These are phyloP conservation scores for Dalbergia oliveri DNA, from an alignment of 306 rosid species.

Conservation along the genomic window DNA sequence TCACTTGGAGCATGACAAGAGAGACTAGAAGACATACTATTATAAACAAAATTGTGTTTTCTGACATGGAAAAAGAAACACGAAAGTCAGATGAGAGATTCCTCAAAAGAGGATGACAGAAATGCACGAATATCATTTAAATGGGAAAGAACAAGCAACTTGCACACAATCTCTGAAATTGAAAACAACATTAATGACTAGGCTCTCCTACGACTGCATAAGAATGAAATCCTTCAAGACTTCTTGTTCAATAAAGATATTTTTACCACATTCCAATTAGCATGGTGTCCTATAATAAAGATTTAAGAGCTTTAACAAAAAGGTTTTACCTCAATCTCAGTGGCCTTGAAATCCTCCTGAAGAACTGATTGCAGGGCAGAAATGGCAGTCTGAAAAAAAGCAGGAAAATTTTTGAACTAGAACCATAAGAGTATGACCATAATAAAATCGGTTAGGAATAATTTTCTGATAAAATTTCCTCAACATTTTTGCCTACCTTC, in stretches of 20 bases:
- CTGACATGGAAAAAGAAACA: background rate
- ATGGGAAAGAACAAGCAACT: slow-evolving; percentile 23
- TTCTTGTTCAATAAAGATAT: background rate
- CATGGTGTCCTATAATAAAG: background rate
- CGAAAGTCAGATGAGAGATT: background rate
- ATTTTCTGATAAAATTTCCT: background rate
- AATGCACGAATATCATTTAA: background rate
- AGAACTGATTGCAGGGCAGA: slow-evolving; percentile 99
- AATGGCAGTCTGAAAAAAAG: slow-evolving; percentile 80
- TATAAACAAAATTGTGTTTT: background rate
- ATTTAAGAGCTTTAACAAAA: background rate
- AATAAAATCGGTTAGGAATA: background rate
- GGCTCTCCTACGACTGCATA: slow-evolving; percentile 3
- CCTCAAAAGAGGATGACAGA: background rate
- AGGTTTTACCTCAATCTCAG: slow-evolving; percentile 87
- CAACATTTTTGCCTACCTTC: background rate
- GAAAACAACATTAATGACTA: background rate
- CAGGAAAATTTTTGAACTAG: slow-evolving; percentile 9
- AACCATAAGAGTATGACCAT: background rate
- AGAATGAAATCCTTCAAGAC: background rate
- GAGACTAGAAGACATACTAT: background rate
- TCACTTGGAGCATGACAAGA: slow-evolving; percentile 5
- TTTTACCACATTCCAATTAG: slow-evolving; percentile 13
- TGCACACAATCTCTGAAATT: slow-evolving; percentile 10
- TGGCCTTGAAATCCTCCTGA: slow-evolving; percentile 98